phyloP scores from a whole-genome alignment of 2,329 filamentous ascomycete genomes.

The Didymosphaeria variabile region DNA sequence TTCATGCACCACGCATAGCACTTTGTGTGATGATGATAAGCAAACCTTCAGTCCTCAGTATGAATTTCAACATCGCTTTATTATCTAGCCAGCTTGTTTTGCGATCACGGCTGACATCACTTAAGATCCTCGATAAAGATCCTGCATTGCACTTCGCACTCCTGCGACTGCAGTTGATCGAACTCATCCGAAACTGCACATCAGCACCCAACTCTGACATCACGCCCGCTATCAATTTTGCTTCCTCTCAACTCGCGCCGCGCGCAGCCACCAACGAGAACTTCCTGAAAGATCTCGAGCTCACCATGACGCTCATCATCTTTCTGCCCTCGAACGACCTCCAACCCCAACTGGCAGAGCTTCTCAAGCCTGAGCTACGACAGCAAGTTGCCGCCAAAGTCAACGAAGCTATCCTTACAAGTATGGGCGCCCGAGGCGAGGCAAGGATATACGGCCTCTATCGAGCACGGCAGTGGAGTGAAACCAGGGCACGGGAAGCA shows the following conservation, averaged over 20 bases:
- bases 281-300: slow-evolving; percentile 87
- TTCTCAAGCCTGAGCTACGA: slow-evolving; percentile 82
- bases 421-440: slow-evolving; percentile 76
- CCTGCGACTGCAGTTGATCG: slow-evolving; percentile 88
- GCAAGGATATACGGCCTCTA: slow-evolving; percentile 84
- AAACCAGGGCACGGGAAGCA: slow-evolving; percentile 65
- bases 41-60: slow-evolving; percentile 84
- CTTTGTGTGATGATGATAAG: slow-evolving; percentile 90
- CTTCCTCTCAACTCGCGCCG: slow-evolving; percentile 85
- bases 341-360: slow-evolving; percentile 75
- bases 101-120: slow-evolving; percentile 33
- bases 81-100: slow-evolving; percentile 17
- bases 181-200: slow-evolving; percentile 84
- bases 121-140: slow-evolving; percentile 85
- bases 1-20: slow-evolving; percentile 99
- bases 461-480: slow-evolving; percentile 85
- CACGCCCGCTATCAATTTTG: slow-evolving; percentile 82
- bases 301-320: slow-evolving; percentile 90
- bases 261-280: slow-evolving; percentile 81
- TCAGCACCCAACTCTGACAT: slow-evolving; percentile 75
- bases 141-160: slow-evolving; percentile 87
- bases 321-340: slow-evolving; percentile 80
- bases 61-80: slow-evolving; percentile 61
- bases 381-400: slow-evolving; percentile 86
- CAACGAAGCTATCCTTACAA: slow-evolving; percentile 84